Evolutionary conservation across 2,329 filamentous ascomycete species (phyloP).

Genomic region (Chaetomium globosum): DNA sequence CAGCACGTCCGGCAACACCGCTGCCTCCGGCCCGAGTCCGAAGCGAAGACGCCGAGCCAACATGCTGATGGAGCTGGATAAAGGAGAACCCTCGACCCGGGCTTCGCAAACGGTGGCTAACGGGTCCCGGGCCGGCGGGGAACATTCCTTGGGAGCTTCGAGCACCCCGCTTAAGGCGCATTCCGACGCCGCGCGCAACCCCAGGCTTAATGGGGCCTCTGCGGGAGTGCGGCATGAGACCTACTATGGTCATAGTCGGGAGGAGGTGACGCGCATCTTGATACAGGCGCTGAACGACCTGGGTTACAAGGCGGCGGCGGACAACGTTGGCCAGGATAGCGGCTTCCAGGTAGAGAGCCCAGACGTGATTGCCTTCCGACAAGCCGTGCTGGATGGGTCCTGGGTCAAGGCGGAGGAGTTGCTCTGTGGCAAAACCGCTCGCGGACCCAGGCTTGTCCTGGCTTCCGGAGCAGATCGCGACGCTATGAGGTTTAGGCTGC

Average conservation of each 20-base stretch:
- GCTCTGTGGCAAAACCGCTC: slow-evolving; percentile 59
- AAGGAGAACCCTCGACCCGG: slow-evolving; percentile 56
- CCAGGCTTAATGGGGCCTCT: slow-evolving; percentile 45
- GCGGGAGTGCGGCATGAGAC: slow-evolving; percentile 34
- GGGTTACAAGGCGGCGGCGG: slow-evolving; percentile 79
- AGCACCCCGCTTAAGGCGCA: slow-evolving; percentile 54
- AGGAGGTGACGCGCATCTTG: slow-evolving; percentile 89
- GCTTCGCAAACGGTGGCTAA: slow-evolving; percentile 58
- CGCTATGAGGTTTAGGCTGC: slow-evolving; percentile 82
- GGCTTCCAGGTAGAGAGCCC: slow-evolving; percentile 84
- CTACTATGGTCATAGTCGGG: slow-evolving; percentile 85
- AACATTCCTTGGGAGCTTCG: slow-evolving; percentile 45
- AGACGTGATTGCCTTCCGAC: slow-evolving; percentile 82
- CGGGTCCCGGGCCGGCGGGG: slow-evolving; percentile 53
- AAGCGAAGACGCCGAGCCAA: slow-evolving; percentile 55
- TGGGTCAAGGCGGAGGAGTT: slow-evolving; percentile 87
- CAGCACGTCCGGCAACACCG: slow-evolving; percentile 25
- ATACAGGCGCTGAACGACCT: slow-evolving; percentile 89
- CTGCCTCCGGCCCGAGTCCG: slow-evolving; percentile 38
- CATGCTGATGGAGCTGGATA: slow-evolving; percentile 66
- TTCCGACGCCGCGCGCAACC: slow-evolving; percentile 56
- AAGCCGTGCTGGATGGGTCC: slow-evolving; percentile 74
- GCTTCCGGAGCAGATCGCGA: slow-evolving; percentile 73
- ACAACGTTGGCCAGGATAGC: slow-evolving; percentile 75
- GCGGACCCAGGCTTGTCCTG: slow-evolving; percentile 68